Base-by-base conservation (phyloP, 1,284 basidiomycete species). In the Malassezia vespertilionis region DNA sequence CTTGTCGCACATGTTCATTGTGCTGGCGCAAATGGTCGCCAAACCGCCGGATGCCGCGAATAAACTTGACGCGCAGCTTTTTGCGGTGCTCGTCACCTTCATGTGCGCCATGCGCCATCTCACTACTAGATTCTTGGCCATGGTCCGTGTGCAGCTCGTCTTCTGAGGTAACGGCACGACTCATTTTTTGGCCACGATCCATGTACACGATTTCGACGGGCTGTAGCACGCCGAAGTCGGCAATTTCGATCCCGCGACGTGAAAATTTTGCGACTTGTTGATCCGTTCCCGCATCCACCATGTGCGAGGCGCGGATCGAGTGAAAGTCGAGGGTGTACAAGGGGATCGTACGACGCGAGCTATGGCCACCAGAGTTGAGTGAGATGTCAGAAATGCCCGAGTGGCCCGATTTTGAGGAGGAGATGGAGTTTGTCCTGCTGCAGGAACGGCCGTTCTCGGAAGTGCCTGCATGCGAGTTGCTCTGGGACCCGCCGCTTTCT, bases 311-410 rank as follows among this genome's bases (percentile, higher is more conserved):
- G 75, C 91, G 79, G 47, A 96, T 86, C 57, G 86, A 86, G 73
- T 97, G 90, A 2, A 83, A 85, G 44, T 85, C 82, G 26, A 96
- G 78, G 63, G 91, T 95, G 75, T 93, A 96, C 12, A 95, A 76
- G 0, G 91, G 90, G 38, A 89, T 83, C 58, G 95, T 89, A 59
- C 82, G 81, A 37, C 85, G 42, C 6, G 49, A 46, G 9, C 27
- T 15, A 2, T 3, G 17, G 30, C 10, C 23, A 11, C 10, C 17
- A 9, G 40, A 40, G 26, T 11, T 22, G 2, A 44, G 21, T 10
- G 45, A 18, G 10, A 45, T 35, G 11, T 53, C 54, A 14, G 33
- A 18, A 1, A 20, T 23, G 11, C 53, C 47, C 2, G 39, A 43
- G 32, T 1, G 17, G 22, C 23, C 21, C 10, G 39, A 33, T 15